A percentile compares a stretch with the other conserved stretches of the same genome.
These are phyloP conservation scores for Ascobolus immersus DNA, from an alignment of 495 filamentous ascomycete genomes.

Conservation along the genomic window DNA sequence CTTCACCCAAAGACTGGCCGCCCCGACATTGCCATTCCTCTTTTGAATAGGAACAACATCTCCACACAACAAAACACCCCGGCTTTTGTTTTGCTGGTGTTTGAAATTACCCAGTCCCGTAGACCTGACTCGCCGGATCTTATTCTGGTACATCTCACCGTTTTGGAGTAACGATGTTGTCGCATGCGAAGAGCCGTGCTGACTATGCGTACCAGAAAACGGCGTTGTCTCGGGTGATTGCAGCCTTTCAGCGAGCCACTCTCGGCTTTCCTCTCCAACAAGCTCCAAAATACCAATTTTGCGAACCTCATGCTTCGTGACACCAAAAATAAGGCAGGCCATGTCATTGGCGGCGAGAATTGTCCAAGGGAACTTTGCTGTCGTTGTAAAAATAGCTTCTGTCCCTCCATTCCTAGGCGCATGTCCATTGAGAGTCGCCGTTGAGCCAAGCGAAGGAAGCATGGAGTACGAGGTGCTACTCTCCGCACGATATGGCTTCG, in stretches of 20 bases:
- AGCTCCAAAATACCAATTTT: constrained; percentile 91
- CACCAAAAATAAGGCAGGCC: constrained; percentile 84
- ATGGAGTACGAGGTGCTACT: constrained; percentile 7
- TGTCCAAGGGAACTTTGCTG: constrained; percentile 69
- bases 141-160: constrained; percentile 15
- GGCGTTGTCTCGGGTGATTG: constrained; percentile 21
- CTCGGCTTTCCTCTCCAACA: constrained; percentile 58
- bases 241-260: constrained; percentile 78
- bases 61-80: constrained; percentile 79
- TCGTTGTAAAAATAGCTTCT: constrained; percentile 90
- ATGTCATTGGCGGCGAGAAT: constrained; percentile 93
- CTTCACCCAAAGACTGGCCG: constrained; percentile 93
- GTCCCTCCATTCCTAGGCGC: constrained; percentile 6
- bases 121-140: background rate
- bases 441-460: constrained; percentile 23
- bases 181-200: constrained; percentile 14
- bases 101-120: background rate
- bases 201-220: constrained; percentile 21
- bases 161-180: constrained; percentile 5
- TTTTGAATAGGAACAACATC: constrained; percentile 95
- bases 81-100: constrained; percentile 34
- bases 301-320: constrained; percentile 76
- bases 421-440: constrained; percentile 16
- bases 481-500: constrained; percentile 44
- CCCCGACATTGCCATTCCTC: constrained; percentile 68